Conservation (phyloP, 2,329 filamentous ascomycete genomes). For the Ophiostoma montium region DNA sequence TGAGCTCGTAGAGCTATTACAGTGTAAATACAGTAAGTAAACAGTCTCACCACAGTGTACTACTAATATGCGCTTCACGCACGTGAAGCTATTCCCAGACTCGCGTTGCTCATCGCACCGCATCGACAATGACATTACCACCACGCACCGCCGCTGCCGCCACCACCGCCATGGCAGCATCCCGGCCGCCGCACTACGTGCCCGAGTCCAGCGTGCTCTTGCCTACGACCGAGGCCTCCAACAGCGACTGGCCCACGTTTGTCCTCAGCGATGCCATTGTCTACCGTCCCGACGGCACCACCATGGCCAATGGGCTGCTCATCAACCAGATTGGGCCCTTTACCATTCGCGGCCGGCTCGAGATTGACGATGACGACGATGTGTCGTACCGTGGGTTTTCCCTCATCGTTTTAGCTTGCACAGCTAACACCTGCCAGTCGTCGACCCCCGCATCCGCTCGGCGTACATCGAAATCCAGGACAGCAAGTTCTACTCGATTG, state of each 20-base stretch:
- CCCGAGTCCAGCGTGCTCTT: constrained; percentile 20
- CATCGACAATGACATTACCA: no score
- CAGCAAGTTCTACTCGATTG: constrained; percentile 49
- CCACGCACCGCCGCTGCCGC: neutral
- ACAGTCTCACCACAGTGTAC: no score
- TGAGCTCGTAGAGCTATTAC: no score
- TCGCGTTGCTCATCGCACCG: no score
- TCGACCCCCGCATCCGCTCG: constrained; percentile 19
- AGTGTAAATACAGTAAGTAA: no score
- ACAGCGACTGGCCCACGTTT: constrained; percentile 47
- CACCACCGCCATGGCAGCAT: neutral
- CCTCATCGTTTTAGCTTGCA: no score
- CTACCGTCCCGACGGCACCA: constrained; percentile 36
- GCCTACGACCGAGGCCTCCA: constrained; percentile 17
- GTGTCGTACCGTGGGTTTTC: constrained; percentile 25
- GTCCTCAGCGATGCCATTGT: constrained; percentile 46
- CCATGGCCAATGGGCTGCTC: constrained; percentile 45
- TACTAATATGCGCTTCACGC: no score
- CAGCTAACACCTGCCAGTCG: constrained; percentile 17
- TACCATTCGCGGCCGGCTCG: constrained; percentile 43
- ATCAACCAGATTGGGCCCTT: constrained; percentile 47
- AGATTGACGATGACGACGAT: constrained; percentile 32
- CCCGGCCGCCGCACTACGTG: neutral
- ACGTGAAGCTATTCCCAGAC: neutral
- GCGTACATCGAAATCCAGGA: constrained; percentile 32